These are phyloP conservation scores for Penicillium bialowiezense DNA, from an alignment of 495 filamentous ascomycete species.

Conservation along the genomic window DNA sequence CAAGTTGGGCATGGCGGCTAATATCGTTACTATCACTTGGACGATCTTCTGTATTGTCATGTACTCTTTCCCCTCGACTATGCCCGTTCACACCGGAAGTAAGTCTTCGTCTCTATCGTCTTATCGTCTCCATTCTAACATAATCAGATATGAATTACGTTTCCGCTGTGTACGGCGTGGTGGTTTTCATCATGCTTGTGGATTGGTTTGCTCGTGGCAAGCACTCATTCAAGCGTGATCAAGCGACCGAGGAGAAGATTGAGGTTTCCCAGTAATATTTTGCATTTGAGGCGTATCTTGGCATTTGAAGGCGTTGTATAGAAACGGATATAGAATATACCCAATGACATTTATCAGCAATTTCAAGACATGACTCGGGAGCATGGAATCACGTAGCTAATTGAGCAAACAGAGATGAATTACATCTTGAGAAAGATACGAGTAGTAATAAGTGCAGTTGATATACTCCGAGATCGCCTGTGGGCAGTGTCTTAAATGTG, in stretches of 20 bases:
- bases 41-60: constrained; percentile 52
- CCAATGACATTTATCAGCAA: no score
- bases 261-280: constrained; percentile 2
- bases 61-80: constrained; percentile 43
- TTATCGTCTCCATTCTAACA: not conserved
- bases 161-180: constrained; percentile 48
- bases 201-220: constrained; percentile 46
- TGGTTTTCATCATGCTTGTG: constrained; percentile 36
- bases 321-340: not conserved
- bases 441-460: no score
- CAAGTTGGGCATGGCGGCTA: constrained; percentile 39
- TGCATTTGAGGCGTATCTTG: no score
- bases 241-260: not conserved
- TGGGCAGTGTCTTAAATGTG: constrained; percentile 11
- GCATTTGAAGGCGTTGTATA: not conserved
- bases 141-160: constrained; percentile 56
- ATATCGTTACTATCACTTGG: constrained; percentile 49
- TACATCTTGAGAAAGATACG: no score
- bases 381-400: no score
- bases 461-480: not conserved
- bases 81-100: constrained; percentile 41
- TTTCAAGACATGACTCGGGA: no score
- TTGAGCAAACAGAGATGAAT: no score
- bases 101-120: not conserved
- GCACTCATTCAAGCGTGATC: constrained; percentile 4